Percentiles rank a stretch among this genome's conserved stretches.
Conservation (phyloP, 2,329 filamentous ascomycete genomes). For the Beauveria brongniartii region DNA sequence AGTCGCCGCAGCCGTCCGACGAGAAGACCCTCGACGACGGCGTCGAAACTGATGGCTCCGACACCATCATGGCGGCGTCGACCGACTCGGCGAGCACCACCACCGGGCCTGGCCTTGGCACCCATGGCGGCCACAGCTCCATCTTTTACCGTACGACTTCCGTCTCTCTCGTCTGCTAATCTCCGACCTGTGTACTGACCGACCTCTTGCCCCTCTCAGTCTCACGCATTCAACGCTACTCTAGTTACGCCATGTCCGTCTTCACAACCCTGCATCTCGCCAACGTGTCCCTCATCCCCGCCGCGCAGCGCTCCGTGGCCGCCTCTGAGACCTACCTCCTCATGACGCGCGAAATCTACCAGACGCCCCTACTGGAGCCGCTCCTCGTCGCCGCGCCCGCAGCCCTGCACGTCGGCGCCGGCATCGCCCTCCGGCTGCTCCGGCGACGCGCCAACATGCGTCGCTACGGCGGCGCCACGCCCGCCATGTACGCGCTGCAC, state of each 20-base stretch:
- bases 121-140: slow-evolving; percentile 54
- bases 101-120: slow-evolving; percentile 51
- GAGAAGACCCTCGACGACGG: slow-evolving; percentile 40
- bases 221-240: slow-evolving; percentile 74
- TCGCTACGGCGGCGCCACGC: slow-evolving; percentile 66
- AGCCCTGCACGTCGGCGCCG: slow-evolving; percentile 66
- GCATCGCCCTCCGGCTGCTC: slow-evolving; percentile 67
- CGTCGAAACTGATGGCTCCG: slow-evolving; percentile 22
- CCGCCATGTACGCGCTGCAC: slow-evolving; percentile 37
- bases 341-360: slow-evolving; percentile 86
- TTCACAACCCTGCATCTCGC: slow-evolving; percentile 71
- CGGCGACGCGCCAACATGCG: slow-evolving; percentile 62
- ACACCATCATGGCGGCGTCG: slow-evolving; percentile 17
- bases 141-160: slow-evolving; percentile 63
- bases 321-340: slow-evolving; percentile 79
- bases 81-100: slow-evolving; percentile 29
- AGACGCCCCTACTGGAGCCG: slow-evolving; percentile 72
- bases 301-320: slow-evolving; percentile 62
- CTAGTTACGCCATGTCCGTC: slow-evolving; percentile 72
- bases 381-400: slow-evolving; percentile 70
- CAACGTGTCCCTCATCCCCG: slow-evolving; percentile 75
- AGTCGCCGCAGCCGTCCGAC: slow-evolving; percentile 38
- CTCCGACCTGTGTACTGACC: not conserved
- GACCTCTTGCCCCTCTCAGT: slow-evolving; percentile 37
- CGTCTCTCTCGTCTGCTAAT: not conserved